A percentile compares a stretch with the other conserved stretches of the same genome.
Evolutionary conservation across 352 stramenopile species (phyloP).

Genomic region (Blastocystis sp.): DNA sequence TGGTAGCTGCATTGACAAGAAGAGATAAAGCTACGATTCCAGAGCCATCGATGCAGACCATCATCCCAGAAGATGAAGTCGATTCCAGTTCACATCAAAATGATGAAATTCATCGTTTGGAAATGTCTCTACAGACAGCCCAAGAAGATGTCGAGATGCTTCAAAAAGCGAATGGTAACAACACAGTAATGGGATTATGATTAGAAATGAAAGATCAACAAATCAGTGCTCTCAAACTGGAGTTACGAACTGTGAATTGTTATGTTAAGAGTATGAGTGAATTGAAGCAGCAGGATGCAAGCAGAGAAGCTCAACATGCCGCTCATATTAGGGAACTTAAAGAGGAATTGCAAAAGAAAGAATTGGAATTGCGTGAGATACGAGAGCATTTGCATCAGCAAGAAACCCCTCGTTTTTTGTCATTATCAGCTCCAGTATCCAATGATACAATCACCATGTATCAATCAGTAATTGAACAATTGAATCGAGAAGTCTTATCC

Average conservation of each 20-base stretch:
- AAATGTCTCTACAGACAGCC: neutral
- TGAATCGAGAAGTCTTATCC: neutral
- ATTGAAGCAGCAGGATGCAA: neutral
- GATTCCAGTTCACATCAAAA: neutral
- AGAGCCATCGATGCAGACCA: neutral
- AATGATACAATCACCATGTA: neutral
- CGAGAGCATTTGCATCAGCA: neutral
- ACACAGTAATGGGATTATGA: neutral
- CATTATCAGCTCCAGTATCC: neutral
- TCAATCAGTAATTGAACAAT: neutral
- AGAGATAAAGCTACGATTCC: neutral
- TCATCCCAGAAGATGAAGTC: neutral
- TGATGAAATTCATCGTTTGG: neutral
- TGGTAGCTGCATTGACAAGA: neutral
- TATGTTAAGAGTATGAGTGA: neutral
- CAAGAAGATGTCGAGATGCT: constrained; percentile 1
- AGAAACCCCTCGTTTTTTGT: neutral
- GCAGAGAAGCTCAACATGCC: neutral
- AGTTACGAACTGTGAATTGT: constrained; percentile 1
- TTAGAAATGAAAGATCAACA: neutral
- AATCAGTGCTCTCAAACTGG: neutral
- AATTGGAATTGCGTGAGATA: neutral
- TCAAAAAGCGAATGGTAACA: neutral
- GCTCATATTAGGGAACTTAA: neutral
- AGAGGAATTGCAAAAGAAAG: neutral